Evolutionary conservation across 202 grass and related monocot genomes (phyloP), one percentile per base, ranked within the genome.

Genomic region (Schoenoplectus triqueter): DNA sequence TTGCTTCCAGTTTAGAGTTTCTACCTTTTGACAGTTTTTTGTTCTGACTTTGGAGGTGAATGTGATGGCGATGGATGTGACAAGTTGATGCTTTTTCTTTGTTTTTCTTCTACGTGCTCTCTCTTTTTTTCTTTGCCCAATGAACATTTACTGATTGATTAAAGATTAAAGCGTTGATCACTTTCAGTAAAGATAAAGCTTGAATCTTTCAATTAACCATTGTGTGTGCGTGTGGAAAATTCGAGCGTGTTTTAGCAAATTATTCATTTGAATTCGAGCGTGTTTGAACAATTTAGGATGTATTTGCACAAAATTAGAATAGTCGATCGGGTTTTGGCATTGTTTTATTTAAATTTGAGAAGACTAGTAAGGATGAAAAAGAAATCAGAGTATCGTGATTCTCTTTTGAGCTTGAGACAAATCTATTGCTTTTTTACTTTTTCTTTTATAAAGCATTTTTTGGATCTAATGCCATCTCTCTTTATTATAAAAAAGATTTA

Each of bases 371-470:
- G 7, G 17, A 57, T 55, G n/a, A 57, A 69, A 69, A 64, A 49
- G 42, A 61, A 69, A 83, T 41, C 6, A 70, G 17, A 70, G 81
- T 83, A 5, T 83, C 70, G 55, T 70, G 9, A 70, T 55, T 70
- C 64, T 83, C n/a, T 83, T 83, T 69, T 83, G 61, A 41, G 81
- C 81, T 83, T 48, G 81, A 70, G 81, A 83, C 81, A 83, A 83
- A 83, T 55, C 5, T 19, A 19, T 50, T 55, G 41, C 81, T 70
- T 83, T 79, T 81, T 59, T 54, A n/a, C 80, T 83, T 83, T 83
- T 83, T 69, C 66, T 83, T 83, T 83, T 83, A n/a, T 40, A 83
- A 69, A 83, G 81, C 61, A 83, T 68, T 83, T 83, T 83, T 83
- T 67, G 81, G 81, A 83, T 83, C 81, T 70, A 83, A 83, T 83